Evolutionary conservation across 148 eudicot genomes (phyloP).

Genomic region (Vaccinium darrowii): DNA sequence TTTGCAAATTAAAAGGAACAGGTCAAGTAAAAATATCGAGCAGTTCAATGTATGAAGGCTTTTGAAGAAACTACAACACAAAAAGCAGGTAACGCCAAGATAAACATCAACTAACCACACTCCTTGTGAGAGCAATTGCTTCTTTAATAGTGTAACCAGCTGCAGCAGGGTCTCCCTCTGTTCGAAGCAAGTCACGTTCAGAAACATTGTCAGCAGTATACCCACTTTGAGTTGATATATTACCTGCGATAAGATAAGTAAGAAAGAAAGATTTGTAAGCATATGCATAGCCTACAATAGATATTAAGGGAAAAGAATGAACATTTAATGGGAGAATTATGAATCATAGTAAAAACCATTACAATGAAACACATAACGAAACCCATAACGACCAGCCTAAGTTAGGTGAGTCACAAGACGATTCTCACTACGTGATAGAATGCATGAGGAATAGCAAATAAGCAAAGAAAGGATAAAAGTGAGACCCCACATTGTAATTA

Average conservation of each 20-base stretch:
- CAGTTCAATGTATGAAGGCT: background rate
- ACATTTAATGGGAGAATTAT: background rate
- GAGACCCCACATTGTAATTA: background rate
- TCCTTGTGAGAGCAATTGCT: constrained; percentile 80
- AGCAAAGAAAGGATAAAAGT: background rate
- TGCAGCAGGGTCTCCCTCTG: constrained; percentile 98
- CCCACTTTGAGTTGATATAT: constrained; percentile 29
- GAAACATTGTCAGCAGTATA: constrained; percentile 63
- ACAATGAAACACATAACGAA: background rate
- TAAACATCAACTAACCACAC: constrained; percentile 64
- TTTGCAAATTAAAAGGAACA: constrained; percentile 17
- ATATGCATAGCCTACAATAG: background rate
- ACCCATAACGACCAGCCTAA: background rate
- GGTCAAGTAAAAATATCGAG: constrained; percentile 10
- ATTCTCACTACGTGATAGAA: background rate
- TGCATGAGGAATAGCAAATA: background rate
- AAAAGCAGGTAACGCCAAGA: background rate
- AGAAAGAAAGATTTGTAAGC: constrained; percentile 11
- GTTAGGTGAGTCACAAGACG: background rate
- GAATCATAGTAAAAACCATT: background rate
- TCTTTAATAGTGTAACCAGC: constrained; percentile 91
- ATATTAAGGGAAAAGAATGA: background rate
- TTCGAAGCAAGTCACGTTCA: constrained; percentile 83
- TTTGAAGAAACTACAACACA: background rate
- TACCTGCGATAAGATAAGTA: constrained; percentile 33